Conservation (phyloP, 257 asterid species). For the Capsicum chinense region DNA sequence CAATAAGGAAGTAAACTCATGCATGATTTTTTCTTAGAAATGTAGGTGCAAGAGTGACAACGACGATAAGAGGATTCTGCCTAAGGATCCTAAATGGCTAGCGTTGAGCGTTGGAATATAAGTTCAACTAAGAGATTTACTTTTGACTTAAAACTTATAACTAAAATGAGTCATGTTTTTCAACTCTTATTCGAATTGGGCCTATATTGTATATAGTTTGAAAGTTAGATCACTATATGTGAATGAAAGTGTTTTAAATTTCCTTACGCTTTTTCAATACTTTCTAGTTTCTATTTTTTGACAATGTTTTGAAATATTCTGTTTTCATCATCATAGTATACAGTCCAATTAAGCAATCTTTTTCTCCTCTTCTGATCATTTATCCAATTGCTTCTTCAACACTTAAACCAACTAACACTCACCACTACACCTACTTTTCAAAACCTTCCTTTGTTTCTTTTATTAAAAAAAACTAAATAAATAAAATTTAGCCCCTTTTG, state of each 20-base stretch:
- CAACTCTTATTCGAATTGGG: background rate
- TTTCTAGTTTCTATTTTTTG: background rate
- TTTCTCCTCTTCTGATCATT: background rate
- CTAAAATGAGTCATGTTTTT: background rate
- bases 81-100: too few relatives aligned
- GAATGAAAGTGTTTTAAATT: background rate
- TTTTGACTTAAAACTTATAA: background rate
- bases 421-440: slow-evolving; percentile 28
- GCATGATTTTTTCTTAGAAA: too few relatives aligned
- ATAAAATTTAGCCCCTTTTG: background rate
- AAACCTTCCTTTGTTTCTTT: background rate
- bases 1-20: background rate
- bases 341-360: slow-evolving; percentile 7
- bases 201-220: background rate
- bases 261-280: background rate
- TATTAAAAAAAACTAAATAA: too few relatives aligned
- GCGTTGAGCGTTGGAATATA: too few relatives aligned
- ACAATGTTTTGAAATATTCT: background rate
- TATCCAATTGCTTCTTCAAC: slow-evolving; percentile 22
- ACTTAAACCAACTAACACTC: slow-evolving; percentile 17
- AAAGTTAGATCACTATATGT: background rate
- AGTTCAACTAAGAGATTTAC: background rate
- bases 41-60: too few relatives aligned
- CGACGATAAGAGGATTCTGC: too few relatives aligned
- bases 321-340: slow-evolving; percentile 9